Evolutionary conservation across 805 yeast species (phyloP).

Genomic region (Yamadazyma akitaensis): DNA sequence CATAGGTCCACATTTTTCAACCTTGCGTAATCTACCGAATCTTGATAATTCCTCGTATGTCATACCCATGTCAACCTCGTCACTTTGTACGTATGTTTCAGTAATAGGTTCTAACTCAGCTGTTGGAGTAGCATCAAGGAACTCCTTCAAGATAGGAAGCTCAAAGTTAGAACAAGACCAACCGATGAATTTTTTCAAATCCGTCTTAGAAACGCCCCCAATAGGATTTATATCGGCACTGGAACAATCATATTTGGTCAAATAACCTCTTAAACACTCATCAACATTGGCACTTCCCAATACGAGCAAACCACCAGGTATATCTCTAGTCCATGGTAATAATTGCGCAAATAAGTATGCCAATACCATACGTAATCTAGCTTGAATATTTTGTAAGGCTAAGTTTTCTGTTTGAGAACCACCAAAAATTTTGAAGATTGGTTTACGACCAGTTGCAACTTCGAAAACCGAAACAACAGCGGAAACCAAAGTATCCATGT

Average conservation of each 20-base stretch:
- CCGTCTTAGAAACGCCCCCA: slow-evolving; percentile 97
- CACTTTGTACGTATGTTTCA: slow-evolving; percentile 86
- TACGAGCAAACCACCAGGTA: slow-evolving; percentile 77
- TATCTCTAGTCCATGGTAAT: slow-evolving; percentile 88
- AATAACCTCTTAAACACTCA: slow-evolving; percentile 91
- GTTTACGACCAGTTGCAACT: slow-evolving; percentile 85
- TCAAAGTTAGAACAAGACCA: slow-evolving; percentile 72
- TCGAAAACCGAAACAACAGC: slow-evolving; percentile 77
- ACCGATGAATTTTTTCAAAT: slow-evolving; percentile 77
- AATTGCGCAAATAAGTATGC: slow-evolving; percentile 92
- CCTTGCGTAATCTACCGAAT: slow-evolving; percentile 87
- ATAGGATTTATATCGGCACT: slow-evolving; percentile 97
- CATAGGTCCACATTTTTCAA: slow-evolving; percentile 94
- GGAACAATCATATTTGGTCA: slow-evolving; percentile 96
- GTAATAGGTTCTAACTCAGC: slow-evolving; percentile 98
- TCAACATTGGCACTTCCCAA: slow-evolving; percentile 97
- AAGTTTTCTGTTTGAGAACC: slow-evolving; percentile 89
- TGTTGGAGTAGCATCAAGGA: slow-evolving; percentile 90
- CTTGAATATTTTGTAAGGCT: slow-evolving; percentile 96
- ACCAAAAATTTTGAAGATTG: slow-evolving; percentile 88
- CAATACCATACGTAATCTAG: slow-evolving; percentile 90
- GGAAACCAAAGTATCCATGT: slow-evolving; percentile 81
- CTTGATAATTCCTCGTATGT: slow-evolving; percentile 89
- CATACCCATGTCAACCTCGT: slow-evolving; percentile 98
- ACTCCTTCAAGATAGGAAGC: slow-evolving; percentile 72